Evolutionary conservation across 805 yeast genomes (phyloP), one percentile per base, ranked within the genome.

Genomic region (Ogataea methylovora): DNA sequence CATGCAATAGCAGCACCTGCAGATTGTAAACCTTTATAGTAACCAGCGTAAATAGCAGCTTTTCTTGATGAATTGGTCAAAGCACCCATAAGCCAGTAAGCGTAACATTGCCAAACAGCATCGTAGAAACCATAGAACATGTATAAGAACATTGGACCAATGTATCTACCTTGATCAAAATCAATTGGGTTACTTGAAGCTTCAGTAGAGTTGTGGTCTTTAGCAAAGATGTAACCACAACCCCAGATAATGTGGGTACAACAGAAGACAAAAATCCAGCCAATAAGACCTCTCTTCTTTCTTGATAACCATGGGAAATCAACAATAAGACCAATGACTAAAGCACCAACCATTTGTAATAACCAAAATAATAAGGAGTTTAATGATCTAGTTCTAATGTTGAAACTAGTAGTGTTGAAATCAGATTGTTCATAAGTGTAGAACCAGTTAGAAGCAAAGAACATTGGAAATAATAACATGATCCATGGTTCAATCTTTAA

Each of bases 391-490:
- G 83, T 72, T 52, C 81, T 65, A 39, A 75, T 53, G 45, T 69
- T 73, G 56, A 76, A 76, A 32, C 69, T 58, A 15, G 69, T 71
- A 27, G 69, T 71, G 49, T 76, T 76, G 54, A 68, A 62, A 38
- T 70, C 74, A 51, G 74, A 73, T 47, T 71, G 75, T 55, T 76
- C 80, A 54, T 76, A 76, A 30, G 81, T 71, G 62, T 74, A 74
- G 60, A 74, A 76, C 77, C 77, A 76, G 60, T 76, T 76, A 24
- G 82, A 72, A 20, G 78, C 65, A 43, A 72, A 69, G 51, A 76
- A 76, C 71, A 73, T 66, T 29, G 83, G 83, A 64, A 77, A 69
- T 51, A 74, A 46, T 18, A 69, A 51, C 31, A 67, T 48, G 33
- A 76, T 68, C 49, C 56, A 42, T 25, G 51, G 49, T 34, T 45